Evolutionary conservation across 2,329 filamentous ascomycete genomes (phyloP).

Genomic region (Hypoxylon sp.): DNA sequence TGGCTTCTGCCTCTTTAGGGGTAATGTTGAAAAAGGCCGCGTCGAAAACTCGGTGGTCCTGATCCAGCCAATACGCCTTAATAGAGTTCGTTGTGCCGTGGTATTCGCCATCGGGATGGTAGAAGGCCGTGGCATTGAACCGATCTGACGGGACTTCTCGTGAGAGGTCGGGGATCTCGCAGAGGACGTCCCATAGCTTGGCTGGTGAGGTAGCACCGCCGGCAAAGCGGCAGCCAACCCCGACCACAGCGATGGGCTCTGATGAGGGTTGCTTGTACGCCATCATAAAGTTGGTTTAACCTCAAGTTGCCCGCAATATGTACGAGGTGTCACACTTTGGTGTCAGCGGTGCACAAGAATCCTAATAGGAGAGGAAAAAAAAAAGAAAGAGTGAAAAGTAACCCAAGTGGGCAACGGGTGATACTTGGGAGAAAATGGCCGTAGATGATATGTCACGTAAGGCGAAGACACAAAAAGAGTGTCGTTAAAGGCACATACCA

Average conservation of each 20-base stretch:
- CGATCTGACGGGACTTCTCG: conserved; percentile 48
- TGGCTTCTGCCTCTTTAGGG: conserved; percentile 55
- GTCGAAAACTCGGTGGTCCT: conserved; percentile 52
- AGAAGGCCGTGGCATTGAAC: conserved; percentile 52
- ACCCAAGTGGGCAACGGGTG: neutral
- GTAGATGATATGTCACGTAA: neutral
- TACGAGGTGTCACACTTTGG: conserved; percentile 9
- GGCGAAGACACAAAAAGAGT: neutral
- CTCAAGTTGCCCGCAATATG: neutral
- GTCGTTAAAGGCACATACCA: neutral
- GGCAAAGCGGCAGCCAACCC: conserved; percentile 53
- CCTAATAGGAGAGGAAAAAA: neutral
- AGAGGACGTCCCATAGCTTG: conserved; percentile 51
- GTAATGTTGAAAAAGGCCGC: conserved; percentile 56
- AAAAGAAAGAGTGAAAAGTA: neutral
- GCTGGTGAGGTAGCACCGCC: conserved; percentile 50
- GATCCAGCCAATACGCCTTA: conserved; percentile 53
- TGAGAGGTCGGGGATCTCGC: conserved; percentile 50
- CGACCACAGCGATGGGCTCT: conserved; percentile 54
- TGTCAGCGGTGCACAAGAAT: conserved; percentile 10
- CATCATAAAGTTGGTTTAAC: conserved; percentile 34
- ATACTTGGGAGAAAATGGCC: neutral
- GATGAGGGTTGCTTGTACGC: conserved; percentile 33
- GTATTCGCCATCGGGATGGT: conserved; percentile 52
- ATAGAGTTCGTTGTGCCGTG: conserved; percentile 54